phyloP scores from a whole-genome alignment of 1,284 basidiomycete genomes.

The Phlebopus sp. region DNA sequence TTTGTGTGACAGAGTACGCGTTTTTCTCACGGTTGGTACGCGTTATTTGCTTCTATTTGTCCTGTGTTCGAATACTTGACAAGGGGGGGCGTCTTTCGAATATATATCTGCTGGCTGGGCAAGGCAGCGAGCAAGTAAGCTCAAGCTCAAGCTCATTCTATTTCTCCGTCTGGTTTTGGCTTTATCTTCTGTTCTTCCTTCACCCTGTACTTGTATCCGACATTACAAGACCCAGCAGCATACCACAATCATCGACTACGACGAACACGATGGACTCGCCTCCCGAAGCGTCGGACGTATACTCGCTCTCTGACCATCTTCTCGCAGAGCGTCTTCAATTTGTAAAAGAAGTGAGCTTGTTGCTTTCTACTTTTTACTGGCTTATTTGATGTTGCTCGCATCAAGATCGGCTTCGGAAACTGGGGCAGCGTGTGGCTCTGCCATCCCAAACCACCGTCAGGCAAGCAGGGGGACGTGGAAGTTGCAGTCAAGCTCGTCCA shows the following conservation, averaged over 20 bases:
- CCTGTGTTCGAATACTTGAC: constrained; percentile 26
- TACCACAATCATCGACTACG: not conserved
- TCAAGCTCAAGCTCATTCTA: not conserved
- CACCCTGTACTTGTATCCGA: constrained; percentile 29
- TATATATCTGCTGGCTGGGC: constrained; percentile 5
- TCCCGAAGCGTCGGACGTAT: constrained; percentile 43
- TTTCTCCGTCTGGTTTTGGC: constrained; percentile 1
- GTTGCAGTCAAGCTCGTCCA: constrained; percentile 91
- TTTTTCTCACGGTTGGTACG: constrained; percentile 29
- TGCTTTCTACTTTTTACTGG: constrained; percentile 5
- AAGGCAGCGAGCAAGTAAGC: constrained; percentile 8
- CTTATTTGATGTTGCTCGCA: constrained; percentile 1
- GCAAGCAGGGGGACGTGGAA: constrained; percentile 44
- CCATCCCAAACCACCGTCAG: constrained; percentile 51
- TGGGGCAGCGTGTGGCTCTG: constrained; percentile 86
- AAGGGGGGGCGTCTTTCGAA: not conserved
- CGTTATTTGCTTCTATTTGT: constrained; percentile 36
- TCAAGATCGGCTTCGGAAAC: constrained; percentile 80
- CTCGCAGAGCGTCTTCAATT: constrained; percentile 69
- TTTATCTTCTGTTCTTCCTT: not conserved
- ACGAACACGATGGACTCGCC: constrained; percentile 32
- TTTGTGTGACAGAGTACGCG: constrained; percentile 19
- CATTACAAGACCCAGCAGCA: not conserved
- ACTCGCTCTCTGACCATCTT: constrained; percentile 58
- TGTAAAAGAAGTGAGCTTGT: constrained; percentile 61